Conservation (phyloP, 2,329 filamentous ascomycete species). For the Fusarium vanettenii region DNA sequence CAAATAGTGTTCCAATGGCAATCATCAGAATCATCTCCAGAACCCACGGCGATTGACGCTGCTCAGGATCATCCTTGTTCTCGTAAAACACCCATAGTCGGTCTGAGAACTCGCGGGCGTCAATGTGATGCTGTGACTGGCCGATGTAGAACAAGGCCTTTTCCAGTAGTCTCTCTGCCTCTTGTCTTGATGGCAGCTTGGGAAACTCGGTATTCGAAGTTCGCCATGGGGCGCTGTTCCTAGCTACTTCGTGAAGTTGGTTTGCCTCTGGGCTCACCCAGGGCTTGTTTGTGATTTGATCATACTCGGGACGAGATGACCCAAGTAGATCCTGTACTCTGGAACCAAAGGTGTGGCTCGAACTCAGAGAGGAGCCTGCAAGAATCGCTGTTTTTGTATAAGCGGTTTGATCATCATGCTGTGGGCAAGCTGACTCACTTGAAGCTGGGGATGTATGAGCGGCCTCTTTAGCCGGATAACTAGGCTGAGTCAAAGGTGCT, state of each 20-base stretch:
- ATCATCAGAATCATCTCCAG: slow-evolving; percentile 44
- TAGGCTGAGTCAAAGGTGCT: slow-evolving; percentile 26
- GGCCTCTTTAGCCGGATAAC: slow-evolving; percentile 7
- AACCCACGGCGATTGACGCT: slow-evolving; percentile 39
- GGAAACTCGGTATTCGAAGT: slow-evolving; percentile 39
- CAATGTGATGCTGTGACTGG: slow-evolving; percentile 43
- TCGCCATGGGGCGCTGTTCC: slow-evolving; percentile 33
- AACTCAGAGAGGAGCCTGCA: slow-evolving; percentile 40
- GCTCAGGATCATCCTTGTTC: slow-evolving; percentile 35
- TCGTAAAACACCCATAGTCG: slow-evolving; percentile 44
- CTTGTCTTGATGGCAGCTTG: slow-evolving; percentile 35
- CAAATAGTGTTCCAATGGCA: slow-evolving; percentile 40
- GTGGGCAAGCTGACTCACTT: slow-evolving; percentile 17
- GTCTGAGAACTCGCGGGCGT: slow-evolving; percentile 42
- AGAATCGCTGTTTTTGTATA: slow-evolving; percentile 29
- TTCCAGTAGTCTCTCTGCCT: slow-evolving; percentile 38
- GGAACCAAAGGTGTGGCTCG: slow-evolving; percentile 41
- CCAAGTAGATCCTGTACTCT: slow-evolving; percentile 40
- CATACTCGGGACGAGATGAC: slow-evolving; percentile 28
- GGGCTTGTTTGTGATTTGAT: slow-evolving; percentile 21
- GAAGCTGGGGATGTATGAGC: slow-evolving; percentile 36
- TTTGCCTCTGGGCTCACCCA: slow-evolving; percentile 33
- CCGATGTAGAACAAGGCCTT: slow-evolving; percentile 42
- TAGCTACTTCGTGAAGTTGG: slow-evolving; percentile 22
- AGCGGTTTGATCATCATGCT: background rate